phyloP scores from a whole-genome alignment of 73 alveolate genomes.

The Paramecium sexaurelia region DNA sequence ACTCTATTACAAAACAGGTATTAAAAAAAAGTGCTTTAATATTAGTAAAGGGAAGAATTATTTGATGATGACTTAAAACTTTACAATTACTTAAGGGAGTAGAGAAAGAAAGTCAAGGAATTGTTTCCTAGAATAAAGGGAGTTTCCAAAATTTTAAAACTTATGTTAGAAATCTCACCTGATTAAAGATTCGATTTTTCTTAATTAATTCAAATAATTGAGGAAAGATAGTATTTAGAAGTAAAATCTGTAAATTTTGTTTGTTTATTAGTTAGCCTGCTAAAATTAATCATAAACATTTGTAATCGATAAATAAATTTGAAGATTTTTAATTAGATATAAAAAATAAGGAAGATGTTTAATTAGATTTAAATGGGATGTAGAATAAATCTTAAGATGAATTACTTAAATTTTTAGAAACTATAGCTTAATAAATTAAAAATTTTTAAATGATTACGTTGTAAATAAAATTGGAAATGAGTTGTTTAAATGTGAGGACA shows the following conservation, averaged over 20 bases:
- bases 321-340: not conserved
- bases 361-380: conserved; percentile 19
- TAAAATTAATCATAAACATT: not conserved
- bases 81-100: not conserved
- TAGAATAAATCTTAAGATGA: conserved; percentile 4
- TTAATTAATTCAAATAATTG: not conserved
- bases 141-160: conserved; percentile 17
- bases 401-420: not conserved
- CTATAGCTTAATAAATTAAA: not conserved
- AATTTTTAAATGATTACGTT: not conserved
- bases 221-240: conserved; percentile 13
- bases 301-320: not conserved
- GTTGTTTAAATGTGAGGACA: conserved; percentile 37
- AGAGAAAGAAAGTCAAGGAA: conserved; percentile 1
- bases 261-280: not conserved
- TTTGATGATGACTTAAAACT: not conserved
- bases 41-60: not conserved
- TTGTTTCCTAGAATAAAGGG: not conserved
- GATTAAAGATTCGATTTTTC: not conserved
- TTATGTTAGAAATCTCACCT: not conserved
- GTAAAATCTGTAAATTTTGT: not conserved
- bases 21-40: not conserved
- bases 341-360: not conserved
- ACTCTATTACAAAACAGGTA: not conserved
- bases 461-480: conserved; percentile 30